Conservation (phyloP, 345 rosid species). For the Populus davidiana region DNA sequence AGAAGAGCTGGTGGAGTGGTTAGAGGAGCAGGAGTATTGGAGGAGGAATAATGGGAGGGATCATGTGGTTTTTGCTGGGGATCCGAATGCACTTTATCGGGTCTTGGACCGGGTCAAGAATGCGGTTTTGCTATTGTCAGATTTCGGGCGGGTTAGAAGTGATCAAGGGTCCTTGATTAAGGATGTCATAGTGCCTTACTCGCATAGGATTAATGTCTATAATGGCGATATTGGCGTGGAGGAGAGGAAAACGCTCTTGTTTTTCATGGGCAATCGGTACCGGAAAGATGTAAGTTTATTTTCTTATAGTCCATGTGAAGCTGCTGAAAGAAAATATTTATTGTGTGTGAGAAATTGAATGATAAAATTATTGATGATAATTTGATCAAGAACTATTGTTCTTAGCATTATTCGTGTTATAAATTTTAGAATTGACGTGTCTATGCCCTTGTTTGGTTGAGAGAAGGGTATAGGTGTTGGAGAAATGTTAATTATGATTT, state of each 20-base stretch:
- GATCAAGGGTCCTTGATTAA: conserved; percentile 91
- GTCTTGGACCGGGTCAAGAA: conserved; percentile 63
- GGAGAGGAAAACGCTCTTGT: conserved; percentile 64
- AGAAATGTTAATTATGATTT: neutral
- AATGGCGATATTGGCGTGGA: conserved; percentile 62
- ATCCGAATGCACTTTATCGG: conserved; percentile 80
- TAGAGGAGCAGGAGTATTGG: conserved; percentile 80
- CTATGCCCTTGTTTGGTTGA: neutral
- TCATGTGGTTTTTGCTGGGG: conserved; percentile 79
- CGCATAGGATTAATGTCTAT: conserved; percentile 73
- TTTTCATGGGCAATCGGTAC: conserved; percentile 97
- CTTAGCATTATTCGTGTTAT: neutral
- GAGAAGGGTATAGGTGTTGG: neutral
- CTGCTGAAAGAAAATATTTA: neutral
- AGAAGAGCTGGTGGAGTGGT: conserved; percentile 73
- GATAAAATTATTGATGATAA: neutral
- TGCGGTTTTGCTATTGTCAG: conserved; percentile 62
- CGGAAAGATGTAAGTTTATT: conserved; percentile 67
- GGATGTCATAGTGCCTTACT: conserved; percentile 84
- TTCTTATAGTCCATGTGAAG: neutral
- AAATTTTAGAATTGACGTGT: neutral
- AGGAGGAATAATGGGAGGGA: conserved; percentile 69
- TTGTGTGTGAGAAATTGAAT: neutral
- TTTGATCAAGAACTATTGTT: too few relatives aligned
- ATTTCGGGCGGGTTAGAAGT: conserved; percentile 75